These are phyloP conservation scores for Magnolia kwangsiensis DNA, from an alignment of 164 flowering plant species.

Conservation along the genomic window DNA sequence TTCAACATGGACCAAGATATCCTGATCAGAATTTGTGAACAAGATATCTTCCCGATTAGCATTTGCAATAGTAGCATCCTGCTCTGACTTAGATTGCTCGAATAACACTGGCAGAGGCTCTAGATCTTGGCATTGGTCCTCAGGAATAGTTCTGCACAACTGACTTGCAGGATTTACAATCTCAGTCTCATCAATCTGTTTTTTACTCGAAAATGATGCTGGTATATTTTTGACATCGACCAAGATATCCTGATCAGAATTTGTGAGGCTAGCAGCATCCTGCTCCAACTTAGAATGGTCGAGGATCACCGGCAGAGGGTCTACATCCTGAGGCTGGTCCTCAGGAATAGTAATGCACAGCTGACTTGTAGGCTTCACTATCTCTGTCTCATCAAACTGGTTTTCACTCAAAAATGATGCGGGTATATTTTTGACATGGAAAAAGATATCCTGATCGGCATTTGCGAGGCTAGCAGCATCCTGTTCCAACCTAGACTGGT, in stretches of 20 bases:
- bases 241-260: slow-evolving; percentile 21
- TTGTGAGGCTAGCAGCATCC: slow-evolving; percentile 13
- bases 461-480: slow-evolving; percentile 11
- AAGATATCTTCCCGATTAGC: slow-evolving; percentile 22
- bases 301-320: slow-evolving; percentile 16
- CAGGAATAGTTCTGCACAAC: slow-evolving; percentile 4
- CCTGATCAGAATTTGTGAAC: background rate
- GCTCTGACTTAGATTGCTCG: slow-evolving; percentile 20
- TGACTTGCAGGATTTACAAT: slow-evolving; percentile 39
- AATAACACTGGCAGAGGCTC: slow-evolving; percentile 21
- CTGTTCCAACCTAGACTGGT: slow-evolving; percentile 20
- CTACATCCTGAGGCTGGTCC: slow-evolving; percentile 21
- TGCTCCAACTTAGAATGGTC: slow-evolving; percentile 21
- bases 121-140: slow-evolving; percentile 19
- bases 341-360: slow-evolving; percentile 6
- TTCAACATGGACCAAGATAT: slow-evolving; percentile 11
- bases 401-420: slow-evolving; percentile 7
- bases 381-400: slow-evolving; percentile 16
- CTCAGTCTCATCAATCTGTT: slow-evolving; percentile 26
- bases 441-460: slow-evolving; percentile 17
- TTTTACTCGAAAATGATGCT: slow-evolving; percentile 9
- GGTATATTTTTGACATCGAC: slow-evolving; percentile 20
- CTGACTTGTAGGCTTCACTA: slow-evolving; percentile 40
- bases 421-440: background rate
- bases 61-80: slow-evolving; percentile 12